Evolutionary conservation across 2,329 filamentous ascomycete genomes (phyloP).

Genomic region (Chaetoscypha palmicola): DNA sequence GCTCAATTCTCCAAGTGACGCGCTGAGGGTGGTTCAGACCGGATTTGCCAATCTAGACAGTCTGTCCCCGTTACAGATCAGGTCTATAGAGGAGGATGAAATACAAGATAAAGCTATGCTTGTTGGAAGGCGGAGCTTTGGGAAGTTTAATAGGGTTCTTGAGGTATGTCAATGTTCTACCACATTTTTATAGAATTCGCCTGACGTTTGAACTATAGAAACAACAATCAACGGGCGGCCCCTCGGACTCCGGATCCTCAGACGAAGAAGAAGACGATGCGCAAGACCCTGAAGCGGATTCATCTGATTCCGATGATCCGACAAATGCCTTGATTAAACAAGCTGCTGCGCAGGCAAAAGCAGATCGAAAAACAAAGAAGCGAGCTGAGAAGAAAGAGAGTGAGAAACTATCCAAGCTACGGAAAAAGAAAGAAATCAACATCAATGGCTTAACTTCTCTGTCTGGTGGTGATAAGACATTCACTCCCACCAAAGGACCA

Average conservation of each 20-base stretch:
- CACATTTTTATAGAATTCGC: constrained; percentile 1
- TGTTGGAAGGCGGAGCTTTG: constrained; percentile 42
- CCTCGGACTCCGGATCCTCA: constrained; percentile 32
- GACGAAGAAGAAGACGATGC: constrained; percentile 27
- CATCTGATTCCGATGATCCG: constrained; percentile 34
- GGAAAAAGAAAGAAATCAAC: constrained; percentile 60
- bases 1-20: constrained; percentile 30
- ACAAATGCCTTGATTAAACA: constrained; percentile 39
- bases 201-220: constrained; percentile 32
- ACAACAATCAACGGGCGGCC: constrained; percentile 30
- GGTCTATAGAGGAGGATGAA: constrained; percentile 21
- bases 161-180: constrained; percentile 27
- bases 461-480: constrained; percentile 40
- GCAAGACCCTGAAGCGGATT: constrained; percentile 18
- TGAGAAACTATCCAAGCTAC: constrained; percentile 48
- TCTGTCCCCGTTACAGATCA: constrained; percentile 14
- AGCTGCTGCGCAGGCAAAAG: constrained; percentile 36
- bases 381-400: constrained; percentile 42
- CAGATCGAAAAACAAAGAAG: constrained; percentile 40
- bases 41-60: constrained; percentile 47
- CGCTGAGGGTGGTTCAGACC: constrained; percentile 53
- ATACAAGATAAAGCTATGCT: constrained; percentile 30
- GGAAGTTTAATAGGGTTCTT: constrained; percentile 37
- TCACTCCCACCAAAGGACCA: constrained; percentile 17
- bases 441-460: constrained; percentile 57